These are phyloP conservation scores for Moniliella sp. DNA, from an alignment of 1,284 basidiomycete species.

Conservation along the genomic window DNA sequence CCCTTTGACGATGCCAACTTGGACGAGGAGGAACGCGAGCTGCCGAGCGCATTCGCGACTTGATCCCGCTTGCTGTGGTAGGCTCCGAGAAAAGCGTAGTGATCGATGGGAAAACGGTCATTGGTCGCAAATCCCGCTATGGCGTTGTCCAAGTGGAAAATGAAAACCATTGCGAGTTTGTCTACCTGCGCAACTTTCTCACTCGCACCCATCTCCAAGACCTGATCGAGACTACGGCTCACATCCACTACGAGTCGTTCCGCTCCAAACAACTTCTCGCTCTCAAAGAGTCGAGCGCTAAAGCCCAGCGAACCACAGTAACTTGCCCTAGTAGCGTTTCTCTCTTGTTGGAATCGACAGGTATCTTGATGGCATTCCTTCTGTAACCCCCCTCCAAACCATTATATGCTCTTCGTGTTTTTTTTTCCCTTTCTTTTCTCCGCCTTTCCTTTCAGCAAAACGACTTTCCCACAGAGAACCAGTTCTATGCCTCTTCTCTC, in stretches of 20 bases:
- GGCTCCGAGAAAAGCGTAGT: conserved; percentile 82
- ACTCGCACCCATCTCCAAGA: conserved; percentile 92
- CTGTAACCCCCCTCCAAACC: too few relatives aligned
- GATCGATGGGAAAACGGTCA: conserved; percentile 79
- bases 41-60: conserved; percentile 72
- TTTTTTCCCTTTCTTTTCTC: too few relatives aligned
- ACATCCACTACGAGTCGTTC: conserved; percentile 99
- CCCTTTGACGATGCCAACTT: conserved; percentile 91
- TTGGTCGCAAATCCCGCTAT: conserved; percentile 90
- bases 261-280: conserved; percentile 85
- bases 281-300: conserved; percentile 50
- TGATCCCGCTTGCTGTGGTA: conserved; percentile 88
- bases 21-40: conserved; percentile 65
- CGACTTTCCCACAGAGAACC: too few relatives aligned
- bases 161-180: conserved; percentile 91
- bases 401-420: too few relatives aligned
- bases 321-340: too few relatives aligned
- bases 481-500: too few relatives aligned
- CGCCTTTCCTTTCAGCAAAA: too few relatives aligned
- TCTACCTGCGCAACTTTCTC: conserved; percentile 87
- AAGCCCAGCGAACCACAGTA: conserved; percentile 28
- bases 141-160: conserved; percentile 87
- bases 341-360: too few relatives aligned
- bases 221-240: conserved; percentile 89
- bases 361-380: too few relatives aligned